Conservation (phyloP, 2,329 filamentous ascomycete species). For the Elsinoe necatrix region DNA sequence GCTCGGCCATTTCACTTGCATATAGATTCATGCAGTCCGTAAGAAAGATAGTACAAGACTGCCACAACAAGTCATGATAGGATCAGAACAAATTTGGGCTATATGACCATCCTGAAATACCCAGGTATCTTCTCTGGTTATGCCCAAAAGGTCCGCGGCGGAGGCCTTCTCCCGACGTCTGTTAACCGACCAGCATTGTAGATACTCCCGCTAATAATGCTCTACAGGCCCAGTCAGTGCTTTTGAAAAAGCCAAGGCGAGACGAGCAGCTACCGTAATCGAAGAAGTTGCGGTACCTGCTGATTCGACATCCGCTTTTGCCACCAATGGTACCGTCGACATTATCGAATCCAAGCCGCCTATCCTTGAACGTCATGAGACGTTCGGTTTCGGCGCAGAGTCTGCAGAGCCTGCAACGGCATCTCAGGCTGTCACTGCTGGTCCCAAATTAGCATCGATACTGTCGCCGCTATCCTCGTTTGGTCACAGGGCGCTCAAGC, state of each 20-base stretch:
- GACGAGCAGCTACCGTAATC: background rate
- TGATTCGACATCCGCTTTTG: background rate
- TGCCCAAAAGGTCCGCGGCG: conserved; percentile 20
- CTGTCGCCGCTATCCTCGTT: background rate
- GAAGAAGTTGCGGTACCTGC: background rate
- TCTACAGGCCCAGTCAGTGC: conserved; percentile 26
- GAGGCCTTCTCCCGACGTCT: conserved; percentile 26
- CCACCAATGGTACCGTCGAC: background rate
- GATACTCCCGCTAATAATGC: conserved; percentile 16
- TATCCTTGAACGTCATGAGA: conserved; percentile 19
- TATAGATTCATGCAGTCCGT: too few relatives aligned
- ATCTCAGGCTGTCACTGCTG: background rate
- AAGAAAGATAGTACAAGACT: too few relatives aligned
- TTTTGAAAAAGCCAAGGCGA: conserved; percentile 25
- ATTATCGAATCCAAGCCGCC: background rate
- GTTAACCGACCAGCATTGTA: background rate
- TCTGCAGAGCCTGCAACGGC: background rate
- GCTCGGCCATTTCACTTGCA: background rate
- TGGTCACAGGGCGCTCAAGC: background rate
- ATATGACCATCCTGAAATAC: too few relatives aligned
- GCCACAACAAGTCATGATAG: too few relatives aligned
- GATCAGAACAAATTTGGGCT: too few relatives aligned
- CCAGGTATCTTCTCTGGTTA: background rate
- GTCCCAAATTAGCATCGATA: background rate
- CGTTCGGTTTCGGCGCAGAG: conserved; percentile 12